Conservation (phyloP, 768 basidiomycete genomes). For the Amanita inopinata region DNA sequence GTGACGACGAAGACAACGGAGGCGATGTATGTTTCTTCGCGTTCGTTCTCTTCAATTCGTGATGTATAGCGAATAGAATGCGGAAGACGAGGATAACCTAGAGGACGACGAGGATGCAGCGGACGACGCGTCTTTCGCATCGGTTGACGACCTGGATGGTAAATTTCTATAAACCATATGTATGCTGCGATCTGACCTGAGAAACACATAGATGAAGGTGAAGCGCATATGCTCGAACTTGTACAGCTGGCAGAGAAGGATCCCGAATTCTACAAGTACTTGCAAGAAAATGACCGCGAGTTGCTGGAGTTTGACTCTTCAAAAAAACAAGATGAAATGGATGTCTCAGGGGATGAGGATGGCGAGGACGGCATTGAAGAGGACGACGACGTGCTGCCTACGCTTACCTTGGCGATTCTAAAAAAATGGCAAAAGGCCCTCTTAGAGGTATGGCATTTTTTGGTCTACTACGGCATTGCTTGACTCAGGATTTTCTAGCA, state of each 20-base stretch:
- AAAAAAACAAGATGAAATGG: conserved; percentile 26
- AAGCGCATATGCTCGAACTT: conserved; percentile 69
- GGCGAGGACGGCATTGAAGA: conserved; percentile 38
- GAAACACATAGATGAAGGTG: conserved; percentile 49
- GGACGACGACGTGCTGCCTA: conserved; percentile 40
- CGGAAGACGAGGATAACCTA: conserved; percentile 15
- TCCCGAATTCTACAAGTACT: conserved; percentile 98
- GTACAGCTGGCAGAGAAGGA: conserved; percentile 90
- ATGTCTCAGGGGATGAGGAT: conserved; percentile 35
- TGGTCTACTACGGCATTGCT: neutral
- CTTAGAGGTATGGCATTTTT: conserved; percentile 49
- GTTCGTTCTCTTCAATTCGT: neutral
- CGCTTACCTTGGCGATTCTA: conserved; percentile 62
- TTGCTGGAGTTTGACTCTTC: conserved; percentile 70
- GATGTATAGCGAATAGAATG: conserved; percentile 15
- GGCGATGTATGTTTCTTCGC: conserved; percentile 15
- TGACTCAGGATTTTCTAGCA: conserved; percentile 37
- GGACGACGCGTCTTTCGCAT: conserved; percentile 63
- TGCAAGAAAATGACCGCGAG: conserved; percentile 91
- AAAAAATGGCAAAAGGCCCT: conserved; percentile 84
- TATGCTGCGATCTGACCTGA: neutral
- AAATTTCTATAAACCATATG: conserved; percentile 7
- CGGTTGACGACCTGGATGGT: conserved; percentile 69
- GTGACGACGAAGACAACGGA: conserved; percentile 34
- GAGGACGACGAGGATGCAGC: conserved; percentile 30